A percentile compares a stretch with the other conserved stretches of the same genome.
Conservation (phyloP, 116 monocot genomes). For the Papilionanthe hybrid region DNA sequence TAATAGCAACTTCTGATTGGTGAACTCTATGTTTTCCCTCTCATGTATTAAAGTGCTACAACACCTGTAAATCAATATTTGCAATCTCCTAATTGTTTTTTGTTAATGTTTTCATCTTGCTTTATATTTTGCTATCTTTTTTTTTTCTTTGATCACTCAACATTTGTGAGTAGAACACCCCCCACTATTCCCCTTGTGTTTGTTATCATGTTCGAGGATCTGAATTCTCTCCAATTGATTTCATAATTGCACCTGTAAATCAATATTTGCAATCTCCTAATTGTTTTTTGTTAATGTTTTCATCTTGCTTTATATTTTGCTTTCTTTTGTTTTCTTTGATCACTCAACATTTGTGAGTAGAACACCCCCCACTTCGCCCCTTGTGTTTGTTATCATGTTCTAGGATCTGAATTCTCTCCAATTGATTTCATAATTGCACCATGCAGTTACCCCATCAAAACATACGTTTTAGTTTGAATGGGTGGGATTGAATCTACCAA, state of each 20-base stretch:
- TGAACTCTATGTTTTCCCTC: not conserved
- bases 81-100: not conserved
- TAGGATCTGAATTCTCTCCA: not conserved
- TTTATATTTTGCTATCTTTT: not conserved
- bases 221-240: not conserved
- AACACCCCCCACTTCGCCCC: no score
- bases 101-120: not conserved
- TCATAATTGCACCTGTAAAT: not conserved
- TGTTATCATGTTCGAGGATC: not conserved
- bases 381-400: not conserved
- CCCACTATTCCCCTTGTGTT: no score
- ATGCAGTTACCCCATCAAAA: not conserved
- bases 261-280: not conserved
- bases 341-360: no score
- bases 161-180: no score
- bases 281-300: not conserved
- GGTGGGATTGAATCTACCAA: not conserved
- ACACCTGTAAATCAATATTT: not conserved
- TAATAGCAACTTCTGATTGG: not conserved
- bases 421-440: not conserved
- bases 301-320: not conserved
- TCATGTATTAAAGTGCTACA: not conserved
- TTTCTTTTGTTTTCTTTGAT: no score
- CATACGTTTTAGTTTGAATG: not conserved
- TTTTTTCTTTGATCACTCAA: no score